phyloP scores from a whole-genome alignment of 148 eudicot species.

The Talinum fruticosum region DNA sequence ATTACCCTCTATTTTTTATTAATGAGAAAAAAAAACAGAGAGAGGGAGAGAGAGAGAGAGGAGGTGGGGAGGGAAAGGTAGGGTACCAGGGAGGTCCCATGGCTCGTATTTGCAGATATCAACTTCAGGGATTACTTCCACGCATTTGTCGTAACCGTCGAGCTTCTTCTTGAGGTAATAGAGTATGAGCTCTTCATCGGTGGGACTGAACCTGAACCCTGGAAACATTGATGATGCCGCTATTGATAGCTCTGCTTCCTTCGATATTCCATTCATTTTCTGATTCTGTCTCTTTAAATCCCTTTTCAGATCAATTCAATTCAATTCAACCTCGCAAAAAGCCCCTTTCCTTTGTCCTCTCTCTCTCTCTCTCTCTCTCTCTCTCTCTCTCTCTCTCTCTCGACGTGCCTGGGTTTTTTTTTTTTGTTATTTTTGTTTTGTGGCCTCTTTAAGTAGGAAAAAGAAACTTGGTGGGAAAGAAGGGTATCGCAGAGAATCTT shows the following conservation, averaged over 20 bases:
- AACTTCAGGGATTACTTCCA: constrained; percentile 63
- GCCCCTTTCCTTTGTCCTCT: too few relatives aligned
- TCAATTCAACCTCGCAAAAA: neutral
- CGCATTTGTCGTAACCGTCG: constrained; percentile 49
- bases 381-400: neutral
- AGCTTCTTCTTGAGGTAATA: constrained; percentile 67
- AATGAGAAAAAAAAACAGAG: too few relatives aligned
- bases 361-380: constrained; percentile 8
- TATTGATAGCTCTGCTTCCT: constrained; percentile 52
- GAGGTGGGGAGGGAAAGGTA: too few relatives aligned
- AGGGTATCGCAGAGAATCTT: constrained; percentile 2
- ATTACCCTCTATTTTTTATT: too few relatives aligned
- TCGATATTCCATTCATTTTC: constrained; percentile 24
- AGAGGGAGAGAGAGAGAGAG: neutral
- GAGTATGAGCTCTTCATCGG: constrained; percentile 64
- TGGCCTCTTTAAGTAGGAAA: neutral
- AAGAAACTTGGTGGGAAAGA: constrained; percentile 8
- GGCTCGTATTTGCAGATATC: constrained; percentile 76
- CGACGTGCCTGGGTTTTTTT: too few relatives aligned
- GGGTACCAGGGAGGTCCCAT: constrained; percentile 86
- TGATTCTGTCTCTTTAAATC: neutral
- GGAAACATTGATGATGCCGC: constrained; percentile 68
- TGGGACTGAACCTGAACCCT: constrained; percentile 79
- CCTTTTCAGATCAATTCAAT: neutral
- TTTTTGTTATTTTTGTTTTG: too few relatives aligned